Evolutionary conservation across 1,139 yeast species (phyloP).

Genomic region (Saccharomyces hybrid): DNA sequence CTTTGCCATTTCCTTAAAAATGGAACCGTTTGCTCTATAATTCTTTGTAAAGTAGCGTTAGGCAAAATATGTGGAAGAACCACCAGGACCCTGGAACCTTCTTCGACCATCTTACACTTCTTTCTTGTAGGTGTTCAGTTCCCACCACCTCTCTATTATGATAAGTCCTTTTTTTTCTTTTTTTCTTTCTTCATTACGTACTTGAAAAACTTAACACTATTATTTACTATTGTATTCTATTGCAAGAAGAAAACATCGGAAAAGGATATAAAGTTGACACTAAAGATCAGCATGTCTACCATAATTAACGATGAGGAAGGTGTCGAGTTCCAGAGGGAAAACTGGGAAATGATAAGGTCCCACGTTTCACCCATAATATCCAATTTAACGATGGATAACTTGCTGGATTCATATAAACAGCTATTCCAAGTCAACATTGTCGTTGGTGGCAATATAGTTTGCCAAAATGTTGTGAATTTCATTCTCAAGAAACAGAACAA

Average conservation of each 20-base stretch:
- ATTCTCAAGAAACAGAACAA: slow-evolving; percentile 13
- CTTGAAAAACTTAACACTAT: background rate
- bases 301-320: background rate
- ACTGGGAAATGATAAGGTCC: slow-evolving; percentile 14
- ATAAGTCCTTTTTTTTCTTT: background rate
- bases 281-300: background rate
- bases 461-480: slow-evolving; percentile 8
- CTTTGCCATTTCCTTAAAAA: background rate
- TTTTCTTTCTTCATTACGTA: background rate
- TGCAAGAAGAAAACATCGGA: background rate
- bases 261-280: background rate
- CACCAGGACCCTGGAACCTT: background rate
- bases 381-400: slow-evolving; percentile 6
- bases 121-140: background rate
- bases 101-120: background rate
- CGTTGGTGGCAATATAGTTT: slow-evolving; percentile 8
- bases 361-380: slow-evolving; percentile 10
- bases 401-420: slow-evolving; percentile 9
- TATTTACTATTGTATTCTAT: background rate
- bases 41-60: background rate
- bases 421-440: slow-evolving; percentile 18
- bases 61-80: background rate
- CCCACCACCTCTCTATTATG: background rate
- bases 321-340: slow-evolving; percentile 7
- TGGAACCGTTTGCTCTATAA: background rate